A percentile compares a stretch with the other conserved stretches of the same genome.
These are phyloP conservation scores for Magnusiomyces paraingens DNA, from an alignment of 1,139 yeast genomes.

Conservation along the genomic window DNA sequence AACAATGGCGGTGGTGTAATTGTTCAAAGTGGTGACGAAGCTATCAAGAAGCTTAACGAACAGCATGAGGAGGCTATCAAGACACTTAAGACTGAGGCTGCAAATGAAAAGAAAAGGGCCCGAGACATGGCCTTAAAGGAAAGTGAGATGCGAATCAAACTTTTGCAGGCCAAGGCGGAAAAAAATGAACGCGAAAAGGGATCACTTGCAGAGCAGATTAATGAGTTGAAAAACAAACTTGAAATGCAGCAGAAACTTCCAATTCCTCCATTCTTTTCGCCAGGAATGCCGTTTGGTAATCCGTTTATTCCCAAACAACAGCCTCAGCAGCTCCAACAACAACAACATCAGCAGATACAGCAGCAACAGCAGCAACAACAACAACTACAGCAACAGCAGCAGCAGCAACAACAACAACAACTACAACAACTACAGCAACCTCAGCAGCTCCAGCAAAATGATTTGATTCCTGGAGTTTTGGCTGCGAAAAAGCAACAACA, in stretches of 20 bases:
- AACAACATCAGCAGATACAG: no score
- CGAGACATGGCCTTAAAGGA: conserved; percentile 23
- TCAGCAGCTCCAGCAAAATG: no score
- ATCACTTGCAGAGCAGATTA: conserved; percentile 22
- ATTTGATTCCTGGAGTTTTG: no score
- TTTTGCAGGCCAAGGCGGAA: conserved; percentile 31
- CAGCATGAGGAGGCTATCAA: conserved; percentile 10
- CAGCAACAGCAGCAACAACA: no score
- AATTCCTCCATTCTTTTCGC: background rate
- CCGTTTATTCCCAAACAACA: background rate
- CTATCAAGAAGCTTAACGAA: conserved; percentile 12
- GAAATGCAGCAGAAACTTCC: background rate
- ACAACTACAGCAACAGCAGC: no score
- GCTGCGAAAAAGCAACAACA: no score
- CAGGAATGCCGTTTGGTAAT: no score
- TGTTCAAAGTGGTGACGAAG: conserved; percentile 5
- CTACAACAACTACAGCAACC: no score
- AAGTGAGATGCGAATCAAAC: conserved; percentile 31
- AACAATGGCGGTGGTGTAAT: background rate
- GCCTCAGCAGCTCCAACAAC: background rate
- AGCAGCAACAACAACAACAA: no score
- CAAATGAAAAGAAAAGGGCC: conserved; percentile 20
- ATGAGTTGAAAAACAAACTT: background rate
- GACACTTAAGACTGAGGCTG: conserved; percentile 14
- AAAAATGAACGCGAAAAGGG: conserved; percentile 32